Evolutionary conservation across 129 eudicot genomes (phyloP), one percentile per base, ranked within the genome.

Genomic region (Lactuca sativa): DNA sequence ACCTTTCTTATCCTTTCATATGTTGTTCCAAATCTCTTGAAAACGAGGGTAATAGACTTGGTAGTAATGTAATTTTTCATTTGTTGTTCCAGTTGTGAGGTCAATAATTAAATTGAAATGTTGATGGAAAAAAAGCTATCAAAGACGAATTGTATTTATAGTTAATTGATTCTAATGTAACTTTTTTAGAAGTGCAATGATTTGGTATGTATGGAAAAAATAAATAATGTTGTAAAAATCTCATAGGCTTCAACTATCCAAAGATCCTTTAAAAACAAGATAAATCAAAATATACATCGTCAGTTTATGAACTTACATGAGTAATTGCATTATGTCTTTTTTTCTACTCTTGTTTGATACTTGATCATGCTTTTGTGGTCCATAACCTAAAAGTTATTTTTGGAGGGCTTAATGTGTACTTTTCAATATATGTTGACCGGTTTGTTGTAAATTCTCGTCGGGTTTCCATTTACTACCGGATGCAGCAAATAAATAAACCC

Each of bases 1-100:
- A 77, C 72, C 65, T 70, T 69, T 62, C 66, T 76, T 77, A 40
- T 69, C 81, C 64, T 41, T 34, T 43, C 16, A 12, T 53, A 60
- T 7, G 21, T 62, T 76, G 65, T 61, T 21, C 43, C 1, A 11
- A 21, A 21, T 21, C 21, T 21, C 21, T 21, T 21, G 21, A 21
- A 21, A 21, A 21, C 1, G 21, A 21, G 21, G 21, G 1, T 21
- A 21, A 21, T 21, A 21, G 21, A 21, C 59, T 58, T 75, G 30
- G 30, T 25, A 25, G 30, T 25, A 25, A 25, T 25, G 30, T 1
- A 1, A 25, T 25, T 25, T 41, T 34, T 43, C 16, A 12, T 53
- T 51, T 7, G n/a, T 62, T 76, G 65, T 61, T 21, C 43, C 1
- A 11, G 30, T 25, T 25, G 30, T 1, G 30, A 25, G 30, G 30